Base-by-base conservation (phyloP, 192 early-diverging fungal genomes). In the Coemansia brasiliensis region DNA sequence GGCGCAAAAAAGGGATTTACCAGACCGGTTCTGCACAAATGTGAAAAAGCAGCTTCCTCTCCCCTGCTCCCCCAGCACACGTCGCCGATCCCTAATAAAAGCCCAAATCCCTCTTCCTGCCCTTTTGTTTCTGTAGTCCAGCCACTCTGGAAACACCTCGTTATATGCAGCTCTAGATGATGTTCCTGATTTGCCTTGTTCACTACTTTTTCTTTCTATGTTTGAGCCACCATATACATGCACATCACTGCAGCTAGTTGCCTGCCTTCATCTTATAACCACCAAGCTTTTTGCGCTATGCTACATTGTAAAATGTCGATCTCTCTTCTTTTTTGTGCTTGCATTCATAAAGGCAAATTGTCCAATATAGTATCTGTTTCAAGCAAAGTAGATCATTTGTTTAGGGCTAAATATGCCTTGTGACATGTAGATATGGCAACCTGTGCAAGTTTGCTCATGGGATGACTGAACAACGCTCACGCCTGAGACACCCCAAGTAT, bases 381-480 rank as follows among this genome's bases (percentile, higher is more conserved):
- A 24, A 22, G 44, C 21, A 24, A 35, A 35, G 32, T 7, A 35
- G 32, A 35, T 35, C 32, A 7, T 35, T 35, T 35, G 32, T 35
- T 35, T 35, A 35, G 32, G 6, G 10, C 32, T 35, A 7, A 35
- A 35, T 35, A 10, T 7, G 32, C 32, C 32, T 35, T 2, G 32
- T 35, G 32, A 35, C 53, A 10, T 29, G 55, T 83, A 90, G 93
- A 60, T 98, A 97, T 67, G 94, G 90, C 22, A 76, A 82, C 18
- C 88, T 93, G 62, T 98, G 96, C 82, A 90, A 94, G 69, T 98
- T 94, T 85, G 96, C 96, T 13, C 96, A 98, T 54, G 87, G 88
- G 12, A 39, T 57, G 37, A 56, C 58, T 35, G 96, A 98, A 77
- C 83, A 96, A 32, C 83, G 92, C 13, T 67, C 79, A 38, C 85